Evolutionary conservation across 768 basidiomycete species (phyloP).

Genomic region (Mycena polygramma): DNA sequence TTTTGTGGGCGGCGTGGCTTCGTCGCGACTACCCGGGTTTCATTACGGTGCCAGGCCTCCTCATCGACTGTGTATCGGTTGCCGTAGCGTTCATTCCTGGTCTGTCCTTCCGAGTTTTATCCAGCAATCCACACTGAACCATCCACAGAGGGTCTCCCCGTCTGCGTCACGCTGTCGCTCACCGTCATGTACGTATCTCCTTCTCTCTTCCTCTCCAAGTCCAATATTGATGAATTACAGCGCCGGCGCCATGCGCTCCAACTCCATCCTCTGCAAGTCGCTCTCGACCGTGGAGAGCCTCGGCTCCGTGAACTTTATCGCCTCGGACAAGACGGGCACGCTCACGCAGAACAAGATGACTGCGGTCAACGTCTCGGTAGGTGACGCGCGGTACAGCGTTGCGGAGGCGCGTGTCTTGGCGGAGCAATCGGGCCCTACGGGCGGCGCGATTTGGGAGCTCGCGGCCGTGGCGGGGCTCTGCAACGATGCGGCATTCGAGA

Average conservation of each 20-base stretch:
- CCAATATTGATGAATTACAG: slow-evolving; percentile 9
- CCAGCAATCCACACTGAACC: slow-evolving; percentile 42
- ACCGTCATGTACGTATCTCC: slow-evolving; percentile 42
- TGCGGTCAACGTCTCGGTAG: slow-evolving; percentile 60
- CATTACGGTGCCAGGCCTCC: slow-evolving; percentile 63
- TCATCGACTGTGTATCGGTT: slow-evolving; percentile 71
- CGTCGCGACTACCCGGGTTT: slow-evolving; percentile 54
- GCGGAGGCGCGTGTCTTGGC: slow-evolving; percentile 28
- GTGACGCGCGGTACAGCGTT: slow-evolving; percentile 48
- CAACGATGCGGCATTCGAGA: slow-evolving; percentile 63
- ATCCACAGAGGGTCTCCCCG: slow-evolving; percentile 64
- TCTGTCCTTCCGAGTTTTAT: not conserved
- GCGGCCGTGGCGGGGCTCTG: slow-evolving; percentile 62
- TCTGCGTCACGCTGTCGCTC: slow-evolving; percentile 69
- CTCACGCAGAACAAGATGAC: slow-evolving; percentile 73
- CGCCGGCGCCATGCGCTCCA: slow-evolving; percentile 62
- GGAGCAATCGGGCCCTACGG: slow-evolving; percentile 31
- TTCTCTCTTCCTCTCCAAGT: too few relatives aligned
- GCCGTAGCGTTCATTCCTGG: slow-evolving; percentile 50
- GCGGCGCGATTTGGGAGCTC: slow-evolving; percentile 45
- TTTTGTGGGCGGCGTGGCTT: slow-evolving; percentile 54
- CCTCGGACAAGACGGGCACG: slow-evolving; percentile 73
- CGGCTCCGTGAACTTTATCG: slow-evolving; percentile 68
- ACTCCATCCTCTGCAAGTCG: slow-evolving; percentile 66
- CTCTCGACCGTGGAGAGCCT: slow-evolving; percentile 77